Conservation (phyloP, 1,284 basidiomycete genomes). For the Anthracocystis setariae region DNA sequence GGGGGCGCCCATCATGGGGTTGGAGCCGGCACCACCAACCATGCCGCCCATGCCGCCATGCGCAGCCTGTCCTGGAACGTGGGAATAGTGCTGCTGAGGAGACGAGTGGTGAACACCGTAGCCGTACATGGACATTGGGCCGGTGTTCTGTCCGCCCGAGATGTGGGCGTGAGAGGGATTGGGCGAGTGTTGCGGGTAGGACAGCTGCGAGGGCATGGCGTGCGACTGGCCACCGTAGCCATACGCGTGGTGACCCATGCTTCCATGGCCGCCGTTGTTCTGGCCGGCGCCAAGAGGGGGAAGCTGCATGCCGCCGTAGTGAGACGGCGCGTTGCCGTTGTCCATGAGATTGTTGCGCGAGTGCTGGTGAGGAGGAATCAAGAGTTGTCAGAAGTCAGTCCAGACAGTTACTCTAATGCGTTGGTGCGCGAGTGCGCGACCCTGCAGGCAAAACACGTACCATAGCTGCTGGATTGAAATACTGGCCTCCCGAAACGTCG, state of each 20-base stretch:
- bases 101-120: constrained; percentile 48
- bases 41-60: constrained; percentile 52
- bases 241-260: constrained; percentile 49
- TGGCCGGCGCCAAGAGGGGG: constrained; percentile 50
- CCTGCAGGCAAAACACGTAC: constrained; percentile 10
- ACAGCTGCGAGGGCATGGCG: constrained; percentile 50
- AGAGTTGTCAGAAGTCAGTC: constrained; percentile 4
- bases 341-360: constrained; percentile 50
- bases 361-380: constrained; percentile 11
- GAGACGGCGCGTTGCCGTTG: constrained; percentile 32
- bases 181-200: constrained; percentile 50
- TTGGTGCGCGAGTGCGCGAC: not conserved
- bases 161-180: constrained; percentile 48
- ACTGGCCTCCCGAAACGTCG: constrained; percentile 44
- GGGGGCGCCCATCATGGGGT: constrained; percentile 54
- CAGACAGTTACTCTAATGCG: not conserved
- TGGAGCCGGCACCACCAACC: constrained; percentile 47
- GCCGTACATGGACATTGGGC: constrained; percentile 53
- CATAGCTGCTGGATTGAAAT: constrained; percentile 54
- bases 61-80: constrained; percentile 48
- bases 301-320: constrained; percentile 54
- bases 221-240: constrained; percentile 45
- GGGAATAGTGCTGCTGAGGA: constrained; percentile 53
- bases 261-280: constrained; percentile 44
- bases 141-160: constrained; percentile 40